Base-by-base conservation (phyloP, 2,329 filamentous ascomycete species). In the Emmonsiellopsis sp. region DNA sequence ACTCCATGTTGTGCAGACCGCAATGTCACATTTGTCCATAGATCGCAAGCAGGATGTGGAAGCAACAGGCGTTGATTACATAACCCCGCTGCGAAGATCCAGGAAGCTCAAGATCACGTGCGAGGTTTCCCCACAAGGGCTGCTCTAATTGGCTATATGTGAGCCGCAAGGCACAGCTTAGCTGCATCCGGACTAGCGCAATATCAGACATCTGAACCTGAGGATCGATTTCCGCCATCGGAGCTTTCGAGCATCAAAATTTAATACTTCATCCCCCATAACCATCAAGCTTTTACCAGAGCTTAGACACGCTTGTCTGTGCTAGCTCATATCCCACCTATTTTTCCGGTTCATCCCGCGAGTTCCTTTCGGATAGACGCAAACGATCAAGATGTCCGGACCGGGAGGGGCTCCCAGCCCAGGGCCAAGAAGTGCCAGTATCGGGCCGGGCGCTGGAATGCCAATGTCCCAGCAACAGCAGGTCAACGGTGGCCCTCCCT, bases 381-480 rank as follows among this genome's bases (percentile, higher is more conserved):
- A 54, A 49, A 43, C 45, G 32, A 48, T 47, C 58, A 60, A 56
- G 42, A 75, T 75, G 71, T 74, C 73, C 58, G 72, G 70, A 58
- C 71, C 70, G 62, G 69, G 66, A 58, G 71, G 71, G 60, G 72
- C 72, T 57, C 72, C 73, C 51, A 75, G 72, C 65, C 72, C 75
- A 71, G 71, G 70, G 55, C 72, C 74, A 42, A 70, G 74, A 58
- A 72, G 72, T 63, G 69, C 70, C 54, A 76, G 72, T 60, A 75
- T 74, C 63, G 75, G 75, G 34, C 71, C 75, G 53, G 73, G 65
- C 47, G 61, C 66, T 60, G 67, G 67, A 56, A 71, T 75, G 63
- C 61, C 66, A 33, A 72, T 74, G 61, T 74, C 77, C 67, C 68
- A 73, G 53, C 73, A 75, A 56, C 73, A 74, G 55, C 74, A 76